Conservation (phyloP, 352 stramenopile genomes). For the Elongisporangium prolatum region DNA sequence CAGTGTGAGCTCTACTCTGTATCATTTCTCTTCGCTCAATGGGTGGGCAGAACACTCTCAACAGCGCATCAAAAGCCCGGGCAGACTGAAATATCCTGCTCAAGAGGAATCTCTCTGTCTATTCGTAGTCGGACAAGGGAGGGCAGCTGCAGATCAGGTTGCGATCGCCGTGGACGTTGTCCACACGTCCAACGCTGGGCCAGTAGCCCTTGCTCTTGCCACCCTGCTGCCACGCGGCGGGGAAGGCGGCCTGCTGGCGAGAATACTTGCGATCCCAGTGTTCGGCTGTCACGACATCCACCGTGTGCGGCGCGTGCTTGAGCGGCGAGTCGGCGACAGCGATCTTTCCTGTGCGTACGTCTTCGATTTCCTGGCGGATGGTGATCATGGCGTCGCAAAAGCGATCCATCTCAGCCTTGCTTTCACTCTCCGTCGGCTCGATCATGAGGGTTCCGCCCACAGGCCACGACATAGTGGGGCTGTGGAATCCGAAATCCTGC, state of each 20-base stretch:
- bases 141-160: slow-evolving; percentile 98
- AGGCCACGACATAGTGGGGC: slow-evolving; percentile 99
- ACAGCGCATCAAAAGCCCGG: slow-evolving; percentile 15
- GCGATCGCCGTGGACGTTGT: slow-evolving; percentile 99
- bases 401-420: slow-evolving; percentile 97
- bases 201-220: slow-evolving; percentile 97
- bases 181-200: slow-evolving; percentile 94
- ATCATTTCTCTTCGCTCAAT: background rate
- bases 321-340: slow-evolving; percentile 92
- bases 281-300: slow-evolving; percentile 89
- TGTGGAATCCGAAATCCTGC: slow-evolving; percentile 99
- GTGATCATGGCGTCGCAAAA: slow-evolving; percentile 96
- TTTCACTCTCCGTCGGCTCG: slow-evolving; percentile 98
- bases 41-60: slow-evolving; percentile 7
- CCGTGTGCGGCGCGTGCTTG: slow-evolving; percentile 96
- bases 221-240: slow-evolving; percentile 90
- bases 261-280: slow-evolving; percentile 96
- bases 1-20: background rate
- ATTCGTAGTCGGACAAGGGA: slow-evolving; percentile 93
- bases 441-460: slow-evolving; percentile 98
- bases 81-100: slow-evolving; percentile 1
- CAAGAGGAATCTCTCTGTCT: slow-evolving; percentile 10
- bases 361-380: slow-evolving; percentile 98
- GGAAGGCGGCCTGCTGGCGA: slow-evolving; percentile 92
- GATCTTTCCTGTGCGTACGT: slow-evolving; percentile 92